Base-by-base conservation (phyloP, 1,284 basidiomycete species). In the Rhodotorula glutinis region DNA sequence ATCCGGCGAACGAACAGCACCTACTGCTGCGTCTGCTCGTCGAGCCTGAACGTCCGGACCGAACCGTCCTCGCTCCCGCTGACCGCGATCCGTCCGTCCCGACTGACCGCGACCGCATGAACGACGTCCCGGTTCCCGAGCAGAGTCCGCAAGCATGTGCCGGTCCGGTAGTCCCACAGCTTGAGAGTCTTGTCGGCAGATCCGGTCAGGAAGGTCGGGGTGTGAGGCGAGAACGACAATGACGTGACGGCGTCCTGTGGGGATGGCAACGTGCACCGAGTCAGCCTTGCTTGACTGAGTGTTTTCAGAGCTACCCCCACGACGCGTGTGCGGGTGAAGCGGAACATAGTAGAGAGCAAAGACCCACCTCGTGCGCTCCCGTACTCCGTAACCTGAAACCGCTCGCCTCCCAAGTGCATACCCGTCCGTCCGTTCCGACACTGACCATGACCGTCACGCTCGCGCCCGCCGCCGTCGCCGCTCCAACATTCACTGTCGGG, bases 131-230 rank as follows among this genome's bases (percentile, higher is more conserved):
- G 84, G 76, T 98, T 94, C 2, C 94, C 95, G 58, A 85, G 87
- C 78, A 96, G 90, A 60, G 87, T 87, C 51, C 86, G 86, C 21
- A 96, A 70, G 30, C 92, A 82, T 5, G 85, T 81, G 0, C 94
- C 93, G 2, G 88, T 91, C 52, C 92, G 86, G 9, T 88, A 88
- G 77, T 98, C 95, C 92, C 94, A 98, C 4, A 93, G 96, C 71
- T 86, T 87, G 66, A 97, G 82, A 0, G 86, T 89, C 67, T 84
- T 87, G 80, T 98, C 94, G 2, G 91, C 89, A 16, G 90, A 93
- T 0, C 84, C 89, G 4, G 91, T 90, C 19, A 93, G 85, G 56
- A 96, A 80, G 16, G 92, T 80, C 74, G 93, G 85, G 2, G 85
- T 81, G 75, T 87, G 86, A 13, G 63, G 75, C 57, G 54, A 90